Base-by-base conservation (phyloP, 1,139 yeast genomes). In the Pichia sp. region DNA sequence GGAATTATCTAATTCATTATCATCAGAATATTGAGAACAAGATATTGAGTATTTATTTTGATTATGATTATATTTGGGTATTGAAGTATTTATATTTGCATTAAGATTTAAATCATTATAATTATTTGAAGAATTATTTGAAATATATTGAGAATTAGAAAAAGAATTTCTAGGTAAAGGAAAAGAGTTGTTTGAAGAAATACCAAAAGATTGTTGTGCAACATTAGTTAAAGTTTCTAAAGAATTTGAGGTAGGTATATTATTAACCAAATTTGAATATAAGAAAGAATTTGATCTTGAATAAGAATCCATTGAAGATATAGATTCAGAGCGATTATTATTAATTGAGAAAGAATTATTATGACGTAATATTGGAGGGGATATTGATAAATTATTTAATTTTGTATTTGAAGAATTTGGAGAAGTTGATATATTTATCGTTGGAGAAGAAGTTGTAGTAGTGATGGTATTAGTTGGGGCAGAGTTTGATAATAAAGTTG, bases 241-340 rank as follows among this genome's bases (percentile, higher is more conserved):
- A 20, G 49, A 44, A 16, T 26, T 18, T 2, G 40, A 24, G 10
- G 35, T 20, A 13, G 18, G 27, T 3, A 7, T 14, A n/a, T n/a
- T n/a, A n/a, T n/a, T n/a, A n/a, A n/a, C n/a, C 10, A 27, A 10
- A 8, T 19, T 18, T 3, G 22, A 28, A 27, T 50, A 24, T 6
- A 45, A 20, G 2, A 55, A 43, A 3, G 53, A 42, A 19, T 47
- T 39, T 14, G 58, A 53, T 35, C 48, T 47, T 7, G 59, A 53
- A 18, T 50, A 41, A 42, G 43, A 42, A 43, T 40, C 42, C 6
- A 43, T 7, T 1, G 47, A 44, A 16, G 48, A 31, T 4, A 37
- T 14, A 4, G 46, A 42, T 9, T 45, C 41, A 30, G 54, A 27
- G 32, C 51, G 22, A 29, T 29, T 15, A 18, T 16, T 15, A 30